These are phyloP conservation scores for Aspergillus aculeatinus DNA, from an alignment of 2,329 filamentous ascomycete genomes.

Conservation along the genomic window DNA sequence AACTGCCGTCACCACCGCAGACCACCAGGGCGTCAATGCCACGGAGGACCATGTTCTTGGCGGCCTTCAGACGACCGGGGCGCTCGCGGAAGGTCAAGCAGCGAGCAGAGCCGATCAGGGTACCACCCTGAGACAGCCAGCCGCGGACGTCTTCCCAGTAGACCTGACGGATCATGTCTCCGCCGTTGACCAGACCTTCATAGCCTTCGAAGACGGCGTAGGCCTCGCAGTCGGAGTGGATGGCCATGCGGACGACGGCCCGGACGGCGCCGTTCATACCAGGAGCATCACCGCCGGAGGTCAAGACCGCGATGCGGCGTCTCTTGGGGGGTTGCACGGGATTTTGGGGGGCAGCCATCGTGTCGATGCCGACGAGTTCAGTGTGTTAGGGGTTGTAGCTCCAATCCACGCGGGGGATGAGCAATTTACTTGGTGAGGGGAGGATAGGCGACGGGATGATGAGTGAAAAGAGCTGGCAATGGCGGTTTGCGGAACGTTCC, in stretches of 20 bases:
- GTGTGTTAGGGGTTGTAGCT: constrained; percentile 7
- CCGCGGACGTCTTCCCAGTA: constrained; percentile 92
- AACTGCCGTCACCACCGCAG: constrained; percentile 92
- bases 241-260: constrained; percentile 86
- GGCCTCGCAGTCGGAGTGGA: constrained; percentile 77
- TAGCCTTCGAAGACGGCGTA: constrained; percentile 91
- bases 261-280: constrained; percentile 93
- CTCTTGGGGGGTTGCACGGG: constrained; percentile 42
- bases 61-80: constrained; percentile 75
- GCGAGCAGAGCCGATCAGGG: constrained; percentile 90
- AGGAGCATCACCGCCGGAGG: constrained; percentile 88
- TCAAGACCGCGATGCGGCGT: constrained; percentile 82
- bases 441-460: constrained; percentile 6
- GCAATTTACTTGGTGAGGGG: not conserved
- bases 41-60: constrained; percentile 89
- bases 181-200: constrained; percentile 87
- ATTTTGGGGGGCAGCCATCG: constrained; percentile 20
- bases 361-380: constrained; percentile 11
- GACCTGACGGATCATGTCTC: constrained; percentile 83
- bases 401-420: constrained; percentile 11
- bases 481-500: not conserved
- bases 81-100: constrained; percentile 92
- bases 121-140: constrained; percentile 90
- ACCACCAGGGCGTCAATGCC: constrained; percentile 96
- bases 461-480: constrained; percentile 12